These are phyloP conservation scores for Saccharum officinarum DNA, from an alignment of 176 grass and related monocot genomes.

Conservation along the genomic window DNA sequence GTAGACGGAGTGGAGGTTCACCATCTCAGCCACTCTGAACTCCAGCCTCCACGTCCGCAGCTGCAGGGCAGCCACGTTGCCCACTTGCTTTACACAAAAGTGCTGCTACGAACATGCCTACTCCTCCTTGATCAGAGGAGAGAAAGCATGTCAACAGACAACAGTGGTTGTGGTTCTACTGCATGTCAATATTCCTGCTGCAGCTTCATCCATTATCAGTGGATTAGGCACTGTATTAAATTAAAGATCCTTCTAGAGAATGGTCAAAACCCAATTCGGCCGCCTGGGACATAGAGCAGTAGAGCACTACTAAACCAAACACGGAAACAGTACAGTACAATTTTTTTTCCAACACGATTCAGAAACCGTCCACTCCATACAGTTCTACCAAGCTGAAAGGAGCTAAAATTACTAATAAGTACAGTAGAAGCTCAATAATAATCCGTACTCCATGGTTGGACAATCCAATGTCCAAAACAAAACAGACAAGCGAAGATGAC, in stretches of 20 bases:
- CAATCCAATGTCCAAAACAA: neutral
- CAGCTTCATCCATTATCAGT: neutral
- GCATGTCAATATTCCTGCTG: constrained; percentile 1
- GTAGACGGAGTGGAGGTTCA: neutral
- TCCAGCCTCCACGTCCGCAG: too few relatives aligned
- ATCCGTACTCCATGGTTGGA: neutral
- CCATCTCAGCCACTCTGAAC: constrained; percentile 14
- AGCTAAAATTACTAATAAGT: too few relatives aligned
- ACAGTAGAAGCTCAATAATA: neutral
- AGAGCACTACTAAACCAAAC: neutral
- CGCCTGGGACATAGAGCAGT: neutral
- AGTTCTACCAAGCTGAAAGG: neutral
- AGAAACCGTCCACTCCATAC: neutral
- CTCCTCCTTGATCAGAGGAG: neutral
- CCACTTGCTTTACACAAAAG: neutral
- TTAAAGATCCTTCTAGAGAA: neutral
- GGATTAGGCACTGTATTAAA: neutral
- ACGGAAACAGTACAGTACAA: neutral
- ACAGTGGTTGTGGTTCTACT: neutral
- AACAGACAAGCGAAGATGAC: neutral
- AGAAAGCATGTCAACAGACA: neutral
- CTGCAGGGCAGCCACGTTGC: neutral
- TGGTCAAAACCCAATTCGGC: neutral
- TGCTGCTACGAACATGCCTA: too few relatives aligned
- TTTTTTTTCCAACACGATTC: neutral